These are phyloP conservation scores for Triangularia verruculosa DNA, from an alignment of 2,329 filamentous ascomycete species.

Conservation along the genomic window DNA sequence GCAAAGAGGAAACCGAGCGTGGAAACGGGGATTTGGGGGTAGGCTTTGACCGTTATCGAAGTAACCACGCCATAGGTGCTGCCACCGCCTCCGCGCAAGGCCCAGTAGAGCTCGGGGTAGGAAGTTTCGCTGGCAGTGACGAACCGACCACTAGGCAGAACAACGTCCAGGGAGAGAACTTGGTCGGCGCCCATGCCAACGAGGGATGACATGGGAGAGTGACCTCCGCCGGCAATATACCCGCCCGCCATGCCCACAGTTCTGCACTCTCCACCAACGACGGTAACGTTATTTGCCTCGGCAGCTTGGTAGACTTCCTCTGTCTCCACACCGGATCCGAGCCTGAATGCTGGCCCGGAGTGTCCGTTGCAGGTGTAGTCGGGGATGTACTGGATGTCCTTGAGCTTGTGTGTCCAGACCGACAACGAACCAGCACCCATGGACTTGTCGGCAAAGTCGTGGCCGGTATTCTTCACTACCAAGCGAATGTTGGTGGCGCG, in stretches of 20 bases:
- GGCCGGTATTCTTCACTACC: slow-evolving; percentile 50
- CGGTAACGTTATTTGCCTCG: slow-evolving; percentile 41
- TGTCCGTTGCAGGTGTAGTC: slow-evolving; percentile 21
- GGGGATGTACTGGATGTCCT: slow-evolving; percentile 21
- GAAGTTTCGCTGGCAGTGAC: slow-evolving; percentile 39
- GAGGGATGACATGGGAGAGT: slow-evolving; percentile 50
- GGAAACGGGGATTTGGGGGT: slow-evolving; percentile 26
- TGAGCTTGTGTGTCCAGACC: slow-evolving; percentile 28
- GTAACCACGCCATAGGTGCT: slow-evolving; percentile 39
- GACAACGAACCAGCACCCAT: slow-evolving; percentile 38
- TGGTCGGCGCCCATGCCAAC: slow-evolving; percentile 52
- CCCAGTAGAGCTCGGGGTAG: slow-evolving; percentile 50
- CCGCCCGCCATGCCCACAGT: slow-evolving; percentile 52
- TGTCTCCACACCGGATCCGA: slow-evolving; percentile 50
- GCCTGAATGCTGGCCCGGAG: slow-evolving; percentile 29
- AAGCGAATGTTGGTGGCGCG: slow-evolving; percentile 39
- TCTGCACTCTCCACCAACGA: slow-evolving; percentile 47
- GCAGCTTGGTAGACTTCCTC: slow-evolving; percentile 52
- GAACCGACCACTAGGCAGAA: slow-evolving; percentile 46
- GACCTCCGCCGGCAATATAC: slow-evolving; percentile 50
- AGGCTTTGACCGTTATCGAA: slow-evolving; percentile 27
- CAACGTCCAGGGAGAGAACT: slow-evolving; percentile 46
- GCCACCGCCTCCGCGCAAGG: slow-evolving; percentile 46
- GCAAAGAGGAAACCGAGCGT: slow-evolving; percentile 31
- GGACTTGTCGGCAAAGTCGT: slow-evolving; percentile 46